phyloP scores from a whole-genome alignment of 768 basidiomycete species.

The Calvatia gigantea region DNA sequence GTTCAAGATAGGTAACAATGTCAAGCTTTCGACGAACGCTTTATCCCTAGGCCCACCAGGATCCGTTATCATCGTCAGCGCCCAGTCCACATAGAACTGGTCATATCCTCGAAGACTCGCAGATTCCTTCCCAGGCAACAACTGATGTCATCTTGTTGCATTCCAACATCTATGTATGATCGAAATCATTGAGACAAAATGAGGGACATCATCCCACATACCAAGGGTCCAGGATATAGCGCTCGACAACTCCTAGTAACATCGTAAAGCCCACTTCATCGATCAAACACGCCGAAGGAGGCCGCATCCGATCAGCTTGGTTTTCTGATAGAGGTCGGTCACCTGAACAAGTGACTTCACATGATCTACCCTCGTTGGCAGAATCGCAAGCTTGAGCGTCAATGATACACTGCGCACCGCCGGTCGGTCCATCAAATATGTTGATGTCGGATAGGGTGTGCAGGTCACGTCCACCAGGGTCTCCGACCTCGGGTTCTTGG shows the following conservation, averaged over 20 bases:
- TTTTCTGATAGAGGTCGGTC: neutral
- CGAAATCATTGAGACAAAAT: neutral
- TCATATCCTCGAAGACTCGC: neutral
- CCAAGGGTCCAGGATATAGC: conserved; percentile 18
- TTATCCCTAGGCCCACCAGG: neutral
- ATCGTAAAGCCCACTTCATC: conserved; percentile 37
- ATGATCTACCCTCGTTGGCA: neutral
- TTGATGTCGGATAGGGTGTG: neutral
- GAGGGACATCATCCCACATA: conserved; percentile 17
- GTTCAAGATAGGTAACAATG: conserved; percentile 6
- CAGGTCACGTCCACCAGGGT: conserved; percentile 1
- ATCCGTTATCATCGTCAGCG: neutral
- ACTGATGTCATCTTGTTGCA: neutral
- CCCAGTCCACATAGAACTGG: neutral
- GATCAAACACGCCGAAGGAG: conserved; percentile 14
- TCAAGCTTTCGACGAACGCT: neutral
- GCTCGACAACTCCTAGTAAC: conserved; percentile 36
- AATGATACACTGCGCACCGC: conserved; percentile 7
- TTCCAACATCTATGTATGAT: neutral
- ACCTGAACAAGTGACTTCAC: neutral
- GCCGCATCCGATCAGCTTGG: neutral
- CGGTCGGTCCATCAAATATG: neutral
- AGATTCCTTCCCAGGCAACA: neutral
- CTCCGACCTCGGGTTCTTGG: conserved; percentile 11
- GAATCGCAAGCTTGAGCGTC: neutral